phyloP scores from a whole-genome alignment of 768 basidiomycete genomes.

The Ramaria sp. region DNA sequence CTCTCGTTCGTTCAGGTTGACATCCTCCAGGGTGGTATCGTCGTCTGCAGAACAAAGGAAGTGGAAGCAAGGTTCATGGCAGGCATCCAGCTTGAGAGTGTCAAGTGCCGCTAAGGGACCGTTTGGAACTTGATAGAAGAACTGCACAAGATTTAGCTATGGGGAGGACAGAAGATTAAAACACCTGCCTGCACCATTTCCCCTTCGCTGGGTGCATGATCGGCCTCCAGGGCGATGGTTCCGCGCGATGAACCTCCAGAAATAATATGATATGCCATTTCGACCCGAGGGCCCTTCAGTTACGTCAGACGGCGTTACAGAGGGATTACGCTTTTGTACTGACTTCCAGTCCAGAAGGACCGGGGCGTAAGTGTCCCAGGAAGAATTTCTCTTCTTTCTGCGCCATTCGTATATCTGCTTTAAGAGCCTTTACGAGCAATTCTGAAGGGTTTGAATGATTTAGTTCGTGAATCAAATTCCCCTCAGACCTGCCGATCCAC shows the following conservation, averaged over 20 bases:
- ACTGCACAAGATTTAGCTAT: neutral
- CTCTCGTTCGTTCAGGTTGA: neutral
- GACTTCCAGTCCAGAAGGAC: constrained; percentile 17
- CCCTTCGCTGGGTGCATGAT: constrained; percentile 40
- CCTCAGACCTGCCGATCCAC: constrained; percentile 47
- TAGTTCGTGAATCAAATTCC: constrained; percentile 58
- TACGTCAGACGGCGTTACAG: neutral
- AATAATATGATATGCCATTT: constrained; percentile 40
- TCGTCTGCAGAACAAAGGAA: neutral
- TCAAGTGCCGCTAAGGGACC: neutral
- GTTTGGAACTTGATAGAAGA: neutral
- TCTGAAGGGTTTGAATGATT: constrained; percentile 49
- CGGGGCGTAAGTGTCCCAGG: constrained; percentile 26
- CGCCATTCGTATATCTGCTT: constrained; percentile 18
- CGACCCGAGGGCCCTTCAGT: neutral
- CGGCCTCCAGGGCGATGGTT: constrained; percentile 47
- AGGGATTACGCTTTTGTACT: constrained; percentile 7
- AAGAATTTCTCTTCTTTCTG: constrained; percentile 49
- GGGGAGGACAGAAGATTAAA: neutral
- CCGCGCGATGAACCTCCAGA: constrained; percentile 69
- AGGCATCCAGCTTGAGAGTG: neutral
- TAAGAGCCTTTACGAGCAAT: constrained; percentile 46
- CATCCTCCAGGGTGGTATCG: neutral
- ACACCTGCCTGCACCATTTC: constrained; percentile 38
- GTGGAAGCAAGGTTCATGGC: neutral